Conservation (phyloP, 257 asterid species). For the Verbena officinalis region DNA sequence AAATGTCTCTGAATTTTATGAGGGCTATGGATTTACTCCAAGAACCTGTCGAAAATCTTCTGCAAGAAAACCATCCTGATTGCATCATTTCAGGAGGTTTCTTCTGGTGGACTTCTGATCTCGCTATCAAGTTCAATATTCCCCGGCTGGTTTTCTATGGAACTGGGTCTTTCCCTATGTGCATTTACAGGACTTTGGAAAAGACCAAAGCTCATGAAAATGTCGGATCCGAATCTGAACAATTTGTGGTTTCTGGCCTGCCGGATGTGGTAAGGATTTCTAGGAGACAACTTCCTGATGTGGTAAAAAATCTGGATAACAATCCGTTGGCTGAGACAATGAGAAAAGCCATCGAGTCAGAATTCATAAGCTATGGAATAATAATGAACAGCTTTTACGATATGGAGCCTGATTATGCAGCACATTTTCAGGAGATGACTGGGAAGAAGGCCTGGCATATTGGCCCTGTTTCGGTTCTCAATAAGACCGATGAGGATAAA, state of each 20-base stretch:
- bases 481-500: constrained; percentile 31
- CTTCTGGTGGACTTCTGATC: constrained; percentile 40
- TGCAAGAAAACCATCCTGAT: constrained; percentile 35
- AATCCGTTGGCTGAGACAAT: constrained; percentile 1
- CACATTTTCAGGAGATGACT: constrained; percentile 1
- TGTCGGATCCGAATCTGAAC: constrained; percentile 36
- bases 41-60: constrained; percentile 29
- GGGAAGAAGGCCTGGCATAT: constrained; percentile 29
- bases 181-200: constrained; percentile 9
- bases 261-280: constrained; percentile 35
- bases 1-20: constrained; percentile 31
- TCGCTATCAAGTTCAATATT: constrained; percentile 29
- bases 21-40: constrained; percentile 35
- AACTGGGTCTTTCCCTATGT: constrained; percentile 36
- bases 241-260: constrained; percentile 38
- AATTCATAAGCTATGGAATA: constrained; percentile 22
- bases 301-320: not conserved
- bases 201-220: constrained; percentile 28
- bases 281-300: not conserved
- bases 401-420: constrained; percentile 32
- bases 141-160: constrained; percentile 38
- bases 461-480: constrained; percentile 44
- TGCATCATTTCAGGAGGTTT: constrained; percentile 30
- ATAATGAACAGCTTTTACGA: constrained; percentile 35
- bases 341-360: not conserved